Percentiles rank a stretch among this genome's conserved stretches.
Conservation (phyloP, 164 flowering plant species). For the Nymphaea colorata region DNA sequence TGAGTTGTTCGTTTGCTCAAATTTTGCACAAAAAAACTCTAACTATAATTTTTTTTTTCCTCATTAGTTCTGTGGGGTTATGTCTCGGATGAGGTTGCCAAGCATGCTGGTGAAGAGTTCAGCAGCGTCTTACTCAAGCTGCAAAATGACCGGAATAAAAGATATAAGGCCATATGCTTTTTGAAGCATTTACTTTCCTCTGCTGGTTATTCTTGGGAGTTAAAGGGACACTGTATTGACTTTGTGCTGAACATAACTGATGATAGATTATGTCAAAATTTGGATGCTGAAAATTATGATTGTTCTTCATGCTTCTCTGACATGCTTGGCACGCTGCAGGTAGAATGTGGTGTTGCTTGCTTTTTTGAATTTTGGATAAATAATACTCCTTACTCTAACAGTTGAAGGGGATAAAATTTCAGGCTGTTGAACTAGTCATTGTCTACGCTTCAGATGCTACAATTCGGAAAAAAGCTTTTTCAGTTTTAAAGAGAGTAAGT, state of each 20-base stretch:
- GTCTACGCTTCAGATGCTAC: conserved; percentile 48
- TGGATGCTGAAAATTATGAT: conserved; percentile 22
- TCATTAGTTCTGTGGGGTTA: conserved; percentile 70
- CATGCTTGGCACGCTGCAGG: conserved; percentile 63
- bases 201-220: conserved; percentile 40
- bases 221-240: conserved; percentile 48
- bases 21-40: too few species aligned
- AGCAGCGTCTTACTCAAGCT: conserved; percentile 34
- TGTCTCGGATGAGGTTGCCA: conserved; percentile 40
- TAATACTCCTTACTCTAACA: conserved; percentile 5
- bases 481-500: conserved; percentile 52
- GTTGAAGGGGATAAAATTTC: conserved; percentile 10
- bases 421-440: conserved; percentile 60
- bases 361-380: conserved; percentile 1
- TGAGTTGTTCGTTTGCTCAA: background rate
- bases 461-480: conserved; percentile 52
- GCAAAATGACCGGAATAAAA: conserved; percentile 30
- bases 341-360: conserved; percentile 11
- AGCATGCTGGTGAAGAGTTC: conserved; percentile 43
- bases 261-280: conserved; percentile 14
- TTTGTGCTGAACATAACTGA: conserved; percentile 47
- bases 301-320: conserved; percentile 33
- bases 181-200: conserved; percentile 41
- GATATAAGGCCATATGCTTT: conserved; percentile 76
- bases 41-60: too few species aligned